Conservation (phyloP, 2,329 filamentous ascomycete species). For the Tolypocladium album region DNA sequence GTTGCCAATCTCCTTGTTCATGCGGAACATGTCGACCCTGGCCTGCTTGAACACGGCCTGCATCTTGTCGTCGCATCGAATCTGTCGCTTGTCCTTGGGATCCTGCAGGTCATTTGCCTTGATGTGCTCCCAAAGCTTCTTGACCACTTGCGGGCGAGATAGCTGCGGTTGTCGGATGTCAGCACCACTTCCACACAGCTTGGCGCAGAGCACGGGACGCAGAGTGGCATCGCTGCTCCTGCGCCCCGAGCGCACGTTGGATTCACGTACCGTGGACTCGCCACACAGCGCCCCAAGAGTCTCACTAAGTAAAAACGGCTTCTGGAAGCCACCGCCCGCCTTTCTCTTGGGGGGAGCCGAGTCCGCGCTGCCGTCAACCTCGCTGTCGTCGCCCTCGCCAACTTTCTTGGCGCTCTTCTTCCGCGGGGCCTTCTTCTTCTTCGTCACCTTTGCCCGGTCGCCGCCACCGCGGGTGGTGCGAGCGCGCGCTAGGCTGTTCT, state of each 20-base stretch:
- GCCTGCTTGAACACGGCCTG: slow-evolving; percentile 84
- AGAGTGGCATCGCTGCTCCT: background rate
- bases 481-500: slow-evolving; percentile 59
- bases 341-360: slow-evolving; percentile 58
- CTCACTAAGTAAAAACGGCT: slow-evolving; percentile 64
- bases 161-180: slow-evolving; percentile 41
- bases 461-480: slow-evolving; percentile 69
- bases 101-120: slow-evolving; percentile 83
- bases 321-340: slow-evolving; percentile 87
- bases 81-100: slow-evolving; percentile 82
- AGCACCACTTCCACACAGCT: background rate
- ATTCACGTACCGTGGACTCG: slow-evolving; percentile 48
- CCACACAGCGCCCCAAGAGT: slow-evolving; percentile 61
- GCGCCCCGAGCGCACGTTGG: background rate
- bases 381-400: slow-evolving; percentile 70
- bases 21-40: slow-evolving; percentile 95
- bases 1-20: slow-evolving; percentile 91
- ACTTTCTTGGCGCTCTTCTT: slow-evolving; percentile 72
- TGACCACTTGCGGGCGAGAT: slow-evolving; percentile 89
- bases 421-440: slow-evolving; percentile 56
- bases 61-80: slow-evolving; percentile 85
- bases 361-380: slow-evolving; percentile 52
- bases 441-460: slow-evolving; percentile 43
- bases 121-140: slow-evolving; percentile 93
- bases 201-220: background rate